These are phyloP conservation scores for Lizonia empirigonia DNA, from an alignment of 2,329 filamentous ascomycete species.

Conservation along the genomic window DNA sequence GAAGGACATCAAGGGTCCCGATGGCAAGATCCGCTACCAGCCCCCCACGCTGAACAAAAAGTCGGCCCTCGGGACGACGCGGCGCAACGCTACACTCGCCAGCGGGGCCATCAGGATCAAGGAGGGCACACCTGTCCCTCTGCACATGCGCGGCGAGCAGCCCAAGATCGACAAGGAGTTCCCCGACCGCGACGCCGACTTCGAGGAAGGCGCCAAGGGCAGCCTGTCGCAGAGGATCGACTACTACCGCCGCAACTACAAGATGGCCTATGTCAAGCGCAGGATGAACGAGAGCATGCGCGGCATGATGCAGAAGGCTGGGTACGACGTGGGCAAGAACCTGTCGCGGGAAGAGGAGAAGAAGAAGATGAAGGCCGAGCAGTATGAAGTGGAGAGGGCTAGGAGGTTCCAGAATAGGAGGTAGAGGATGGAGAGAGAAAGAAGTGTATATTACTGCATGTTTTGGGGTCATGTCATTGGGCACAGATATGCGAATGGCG, in stretches of 20 bases:
- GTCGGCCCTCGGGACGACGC: constrained; percentile 6
- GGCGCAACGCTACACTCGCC: constrained; percentile 21
- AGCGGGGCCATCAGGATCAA: constrained; percentile 32
- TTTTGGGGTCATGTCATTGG: constrained; percentile 1
- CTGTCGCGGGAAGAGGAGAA: constrained; percentile 27
- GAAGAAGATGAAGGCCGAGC: constrained; percentile 36
- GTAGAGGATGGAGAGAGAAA: constrained; percentile 11
- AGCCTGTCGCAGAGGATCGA: constrained; percentile 28
- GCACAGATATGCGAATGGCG: not conserved
- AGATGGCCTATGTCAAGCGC: constrained; percentile 25
- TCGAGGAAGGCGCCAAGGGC: constrained; percentile 28
- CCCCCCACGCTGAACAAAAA: constrained; percentile 23
- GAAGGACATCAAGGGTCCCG: constrained; percentile 26
- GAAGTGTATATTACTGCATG: constrained; percentile 34
- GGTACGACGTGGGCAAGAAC: constrained; percentile 25
- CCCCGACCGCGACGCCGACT: constrained; percentile 33
- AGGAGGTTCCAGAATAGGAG: constrained; percentile 38
- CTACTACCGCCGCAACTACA: constrained; percentile 37
- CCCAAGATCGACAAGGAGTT: constrained; percentile 22
- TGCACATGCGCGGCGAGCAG: constrained; percentile 28
- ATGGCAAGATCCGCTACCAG: constrained; percentile 40
- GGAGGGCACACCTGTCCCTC: constrained; percentile 28
- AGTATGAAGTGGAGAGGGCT: constrained; percentile 35
- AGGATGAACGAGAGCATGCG: constrained; percentile 21
- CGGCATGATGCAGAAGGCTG: constrained; percentile 20